Conservation (phyloP, 495 filamentous ascomycete genomes). For the Lentithecium fluviatile region DNA sequence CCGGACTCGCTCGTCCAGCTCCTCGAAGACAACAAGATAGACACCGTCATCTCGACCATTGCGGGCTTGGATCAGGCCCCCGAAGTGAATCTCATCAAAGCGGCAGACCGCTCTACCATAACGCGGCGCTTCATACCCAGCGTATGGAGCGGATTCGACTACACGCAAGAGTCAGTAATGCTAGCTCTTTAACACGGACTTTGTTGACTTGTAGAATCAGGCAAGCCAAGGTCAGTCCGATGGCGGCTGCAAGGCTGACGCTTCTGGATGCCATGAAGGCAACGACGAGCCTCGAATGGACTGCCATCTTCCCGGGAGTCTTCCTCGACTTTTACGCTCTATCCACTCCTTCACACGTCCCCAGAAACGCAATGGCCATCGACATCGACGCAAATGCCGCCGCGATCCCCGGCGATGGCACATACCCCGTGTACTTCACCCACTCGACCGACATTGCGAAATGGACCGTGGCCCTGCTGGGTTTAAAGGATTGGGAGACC, state of each 20-base stretch:
- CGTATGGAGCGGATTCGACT: slow-evolving; percentile 7
- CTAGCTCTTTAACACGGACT: not conserved
- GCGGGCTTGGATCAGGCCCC: not conserved
- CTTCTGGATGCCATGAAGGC: not conserved
- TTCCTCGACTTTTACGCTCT: slow-evolving; percentile 20
- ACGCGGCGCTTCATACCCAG: slow-evolving; percentile 14
- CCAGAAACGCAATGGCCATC: not conserved
- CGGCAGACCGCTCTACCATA: slow-evolving; percentile 1
- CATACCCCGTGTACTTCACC: not conserved
- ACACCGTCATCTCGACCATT: slow-evolving; percentile 4
- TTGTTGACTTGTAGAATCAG: not conserved
- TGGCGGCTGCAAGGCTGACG: not conserved
- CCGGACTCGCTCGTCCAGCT: slow-evolving; percentile 7
- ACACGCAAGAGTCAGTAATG: not conserved
- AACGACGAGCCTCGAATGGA: slow-evolving; percentile 9
- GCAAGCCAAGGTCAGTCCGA: not conserved
- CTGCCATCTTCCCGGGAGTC: slow-evolving; percentile 6
- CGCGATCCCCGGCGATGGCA: slow-evolving; percentile 7
- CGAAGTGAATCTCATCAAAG: slow-evolving; percentile 14
- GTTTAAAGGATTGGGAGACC: not conserved
- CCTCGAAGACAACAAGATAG: slow-evolving; percentile 6
- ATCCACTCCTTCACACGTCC: not conserved
- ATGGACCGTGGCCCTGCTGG: not conserved
- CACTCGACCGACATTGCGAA: slow-evolving; percentile 7
- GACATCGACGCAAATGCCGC: slow-evolving; percentile 3